Base-by-base conservation (phyloP, 2,329 filamentous ascomycete genomes). In the Alternaria sp. region DNA sequence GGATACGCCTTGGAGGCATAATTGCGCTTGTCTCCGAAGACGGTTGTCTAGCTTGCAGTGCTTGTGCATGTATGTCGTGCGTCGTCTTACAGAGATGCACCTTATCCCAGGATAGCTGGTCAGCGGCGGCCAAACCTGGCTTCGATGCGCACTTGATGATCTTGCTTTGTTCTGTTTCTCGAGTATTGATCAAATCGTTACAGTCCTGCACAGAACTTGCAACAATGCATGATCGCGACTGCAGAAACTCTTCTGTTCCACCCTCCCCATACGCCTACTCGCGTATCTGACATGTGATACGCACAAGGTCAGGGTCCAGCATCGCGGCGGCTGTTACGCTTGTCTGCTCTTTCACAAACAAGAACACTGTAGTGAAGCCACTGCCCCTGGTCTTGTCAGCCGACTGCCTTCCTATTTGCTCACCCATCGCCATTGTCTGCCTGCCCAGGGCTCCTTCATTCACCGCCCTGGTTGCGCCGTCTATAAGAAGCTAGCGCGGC, bases 381-480 rank as follows among this genome's bases (percentile, higher is more conserved):
- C 55, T 41, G 46, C 47, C 37, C 41, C 9, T 12, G 11, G n/a
- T 12, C 14, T 15, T 14, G 20, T 14, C 21, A 37, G 20, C 18
- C 53, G 20, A 25, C 30, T 18, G 28, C 25, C 8, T 50, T 33
- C 14, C 49, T 44, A 46, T 61, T 46, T 58, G 58, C 23, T 14
- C 33, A 37, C 28, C n/a, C 26, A 46, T 56, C 61, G 62, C 49
- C 60, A 45, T 53, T 53, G 60, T 64, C 49, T 26, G 50, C 41
- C 43, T 57, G 41, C 18, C 41, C 63, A 67, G 60, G 30, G 60
- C 60, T 64, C 69, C 61, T 70, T 67, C 68, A 67, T 70, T 71
- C 70, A 73, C 71, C 68, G 70, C 67, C 63, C 59, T 50, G 46
- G 60, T 58, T 64, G 65, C 60, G 58, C 66, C 51, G 37, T 61